Conservation (phyloP, 139 green algal species). For the Chlamydomonas sphaeroides region DNA sequence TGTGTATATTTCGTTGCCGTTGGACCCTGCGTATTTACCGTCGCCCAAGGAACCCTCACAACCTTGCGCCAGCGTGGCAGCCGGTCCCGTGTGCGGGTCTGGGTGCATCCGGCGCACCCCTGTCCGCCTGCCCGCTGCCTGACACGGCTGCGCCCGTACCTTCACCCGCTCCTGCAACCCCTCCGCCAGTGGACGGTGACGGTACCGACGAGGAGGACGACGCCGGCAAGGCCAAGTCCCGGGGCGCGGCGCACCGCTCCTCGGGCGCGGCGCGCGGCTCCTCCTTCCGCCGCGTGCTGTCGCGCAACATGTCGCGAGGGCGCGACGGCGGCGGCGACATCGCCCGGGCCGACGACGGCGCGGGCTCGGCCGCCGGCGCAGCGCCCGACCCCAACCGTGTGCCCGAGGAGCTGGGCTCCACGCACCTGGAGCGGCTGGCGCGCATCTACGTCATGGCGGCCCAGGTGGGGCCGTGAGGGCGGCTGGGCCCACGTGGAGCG, state of each 20-base stretch:
- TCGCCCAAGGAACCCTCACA: too few relatives aligned
- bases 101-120: too few relatives aligned
- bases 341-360: not conserved
- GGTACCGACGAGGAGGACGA: conserved; percentile 18
- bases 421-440: conserved; percentile 53
- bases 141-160: too few relatives aligned
- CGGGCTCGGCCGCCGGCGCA: not conserved
- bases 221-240: not conserved
- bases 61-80: too few relatives aligned
- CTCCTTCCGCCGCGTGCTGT: conserved; percentile 20
- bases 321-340: not conserved
- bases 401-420: conserved; percentile 46
- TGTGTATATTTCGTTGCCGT: too few relatives aligned
- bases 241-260: not conserved
- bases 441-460: conserved; percentile 51
- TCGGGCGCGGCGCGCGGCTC: not conserved
- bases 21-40: too few relatives aligned
- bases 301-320: conserved; percentile 8
- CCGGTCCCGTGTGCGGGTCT: too few relatives aligned
- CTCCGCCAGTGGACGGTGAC: conserved; percentile 14
- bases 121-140: too few relatives aligned
- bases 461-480: conserved; percentile 11
- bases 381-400: conserved; percentile 41
- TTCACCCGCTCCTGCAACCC: too few relatives aligned
- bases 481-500: too few relatives aligned